Base-by-base conservation (phyloP, 2,329 filamentous ascomycete genomes). In the Colletotrichum tabaci region DNA sequence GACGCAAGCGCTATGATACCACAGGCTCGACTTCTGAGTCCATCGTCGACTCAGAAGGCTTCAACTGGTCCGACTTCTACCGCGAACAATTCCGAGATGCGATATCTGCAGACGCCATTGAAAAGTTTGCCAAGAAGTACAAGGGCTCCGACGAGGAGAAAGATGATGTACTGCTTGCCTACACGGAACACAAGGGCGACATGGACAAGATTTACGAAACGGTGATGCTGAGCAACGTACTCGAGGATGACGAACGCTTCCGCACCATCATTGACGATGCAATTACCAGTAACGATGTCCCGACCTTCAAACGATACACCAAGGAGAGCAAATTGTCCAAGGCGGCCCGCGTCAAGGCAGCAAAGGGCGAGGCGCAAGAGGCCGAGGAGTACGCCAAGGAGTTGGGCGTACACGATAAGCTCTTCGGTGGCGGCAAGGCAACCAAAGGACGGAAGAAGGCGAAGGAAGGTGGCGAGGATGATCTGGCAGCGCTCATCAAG, bases 1-100 rank as follows among this genome's bases (percentile, higher is more conserved):
- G 96, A 64, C 93, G 96, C 75, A 91, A 91, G 76, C 93, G 94
- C 71, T 99, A 98, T 84, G 96, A 99, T 79, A 87, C 89, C 64
- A 98, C 96, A 0, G 96, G 96, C 66, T 96, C 93, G 67, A 98
- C 95, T 0, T 90, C 93, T 13, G 95, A 98, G 79, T 92, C 91
- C 10, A 89, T 97, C 26, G 88, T 92, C 42, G 92, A 94, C 79
- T 88, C 89, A 4, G 91, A 94, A 71, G 93, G 92, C 65, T 99
- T 98, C 84, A 90, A 94, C 85, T 99, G 96, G 96, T 87, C 89
- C 65, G 92, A 93, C 58, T 99, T 95, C 85, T 99, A 97, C 86
- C 90, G 91, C 66, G 91, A 92, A 74, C 95, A 98, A 77, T 98
- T 92, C 80, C 89, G 89, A 61, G 92, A 95, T 67, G 87, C 94